phyloP scores from a whole-genome alignment of 2,329 filamentous ascomycete genomes.

The Arachnomyces sp. region DNA sequence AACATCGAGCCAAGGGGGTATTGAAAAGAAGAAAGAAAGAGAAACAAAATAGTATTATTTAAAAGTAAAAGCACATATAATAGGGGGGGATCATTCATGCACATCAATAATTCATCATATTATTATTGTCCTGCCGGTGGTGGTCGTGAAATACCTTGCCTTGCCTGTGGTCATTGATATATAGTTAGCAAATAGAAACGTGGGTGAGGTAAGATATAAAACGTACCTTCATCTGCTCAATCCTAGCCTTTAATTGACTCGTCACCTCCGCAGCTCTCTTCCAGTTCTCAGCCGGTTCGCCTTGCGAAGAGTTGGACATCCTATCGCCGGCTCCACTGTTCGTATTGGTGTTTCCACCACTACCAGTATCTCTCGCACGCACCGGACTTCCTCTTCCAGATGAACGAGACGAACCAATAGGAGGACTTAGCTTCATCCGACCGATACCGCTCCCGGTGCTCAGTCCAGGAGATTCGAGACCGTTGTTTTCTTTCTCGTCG shows the following conservation, averaged over 20 bases:
- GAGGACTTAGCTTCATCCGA: conserved; percentile 39
- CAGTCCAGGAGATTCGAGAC: conserved; percentile 30
- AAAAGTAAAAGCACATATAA: conserved; percentile 8
- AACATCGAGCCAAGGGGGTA: conserved; percentile 3
- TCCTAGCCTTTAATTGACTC: conserved; percentile 91
- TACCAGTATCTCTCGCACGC: conserved; percentile 27
- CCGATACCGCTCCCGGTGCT: conserved; percentile 25
- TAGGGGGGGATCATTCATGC: conserved; percentile 10
- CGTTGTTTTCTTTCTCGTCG: conserved; percentile 66
- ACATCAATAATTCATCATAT: conserved; percentile 18
- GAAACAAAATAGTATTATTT: conserved; percentile 5
- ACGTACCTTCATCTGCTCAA: conserved; percentile 90
- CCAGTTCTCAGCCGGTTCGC: conserved; percentile 79
- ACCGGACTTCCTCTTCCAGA: conserved; percentile 33
- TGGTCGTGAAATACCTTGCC: conserved; percentile 37
- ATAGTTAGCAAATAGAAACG: conserved; percentile 5
- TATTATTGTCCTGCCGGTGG: conserved; percentile 24
- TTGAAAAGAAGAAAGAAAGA: conserved; percentile 3
- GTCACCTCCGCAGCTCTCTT: conserved; percentile 95
- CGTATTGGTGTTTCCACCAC: conserved; percentile 24
- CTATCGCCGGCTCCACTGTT: conserved; percentile 25
- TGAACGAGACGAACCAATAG: conserved; percentile 25
- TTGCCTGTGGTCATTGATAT: conserved; percentile 24
- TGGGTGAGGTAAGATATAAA: conserved; percentile 6
- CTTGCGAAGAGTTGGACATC: conserved; percentile 26